Evolutionary conservation across 2,329 filamentous ascomycete genomes (phyloP), one percentile per base, ranked within the genome.

Genomic region (Pestalotiopsis sp.): DNA sequence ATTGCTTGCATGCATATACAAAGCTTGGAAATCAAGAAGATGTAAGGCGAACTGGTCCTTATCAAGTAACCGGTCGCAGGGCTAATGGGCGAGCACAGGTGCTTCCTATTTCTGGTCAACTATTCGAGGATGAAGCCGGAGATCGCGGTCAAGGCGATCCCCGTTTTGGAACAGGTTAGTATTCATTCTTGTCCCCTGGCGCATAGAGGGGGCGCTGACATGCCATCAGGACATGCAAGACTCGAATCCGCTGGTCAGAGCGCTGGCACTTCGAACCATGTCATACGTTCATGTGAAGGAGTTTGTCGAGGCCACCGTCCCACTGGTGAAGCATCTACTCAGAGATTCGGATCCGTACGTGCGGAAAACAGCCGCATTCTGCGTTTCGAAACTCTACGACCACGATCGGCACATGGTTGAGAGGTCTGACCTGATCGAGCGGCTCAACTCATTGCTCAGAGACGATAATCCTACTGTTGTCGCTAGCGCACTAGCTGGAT

Each of bases 401-500:
- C 96, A 99, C 77, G 95, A 99, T 80, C 90, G 91, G 78, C 88
- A 92, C 73, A 89, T 97, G 81, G 94, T 99, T 4, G 96, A 99
- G 81, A 86, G 84, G 60, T 97, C 94, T 20, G 94, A 97, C 78
- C 84, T 99, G 64, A 98, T 99, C 73, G 94, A 98, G 76, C 88
- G 91, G 70, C 85, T 99, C 59, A 99, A 99, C 80, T 85, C 88
- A 57, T 91, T 99, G 84, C 83, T 99, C 67, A 89, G 94, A 75
- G 96, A 99, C 74, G 95, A 98, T 78, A 99, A 99, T 76, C 95
- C 96, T 0, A 99, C 96, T 0, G 96, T 99, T 2, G 95, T 99
- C 24, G 95, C 96, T 11, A 98, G 94, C 77, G 94, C 97, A 6
- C 81, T 99, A 70, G 95, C 96, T 30, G 87, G 92, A 44, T 80